Percentiles rank a stretch among this genome's conserved stretches.
Conservation (phyloP, 805 yeast species). For the Kodamaea leandrae region DNA sequence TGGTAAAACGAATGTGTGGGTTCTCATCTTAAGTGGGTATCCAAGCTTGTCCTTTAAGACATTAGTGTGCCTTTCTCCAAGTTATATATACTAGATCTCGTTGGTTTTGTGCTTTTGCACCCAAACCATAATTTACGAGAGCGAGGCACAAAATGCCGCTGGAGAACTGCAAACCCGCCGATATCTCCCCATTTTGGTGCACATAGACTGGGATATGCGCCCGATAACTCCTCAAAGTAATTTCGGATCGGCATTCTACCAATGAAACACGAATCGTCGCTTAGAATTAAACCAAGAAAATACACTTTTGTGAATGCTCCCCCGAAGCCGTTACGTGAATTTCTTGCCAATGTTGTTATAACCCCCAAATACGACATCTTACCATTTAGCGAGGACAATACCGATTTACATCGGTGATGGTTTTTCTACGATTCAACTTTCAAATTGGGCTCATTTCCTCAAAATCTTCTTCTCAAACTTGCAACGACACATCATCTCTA, state of each 20-base stretch:
- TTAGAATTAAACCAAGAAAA: neutral
- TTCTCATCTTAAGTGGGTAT: slow-evolving; percentile 1
- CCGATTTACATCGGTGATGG: no score
- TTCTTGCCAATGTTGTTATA: neutral
- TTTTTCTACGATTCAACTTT: no score
- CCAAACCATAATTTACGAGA: neutral
- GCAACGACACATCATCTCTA: no score
- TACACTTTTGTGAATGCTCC: neutral
- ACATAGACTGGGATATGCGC: neutral
- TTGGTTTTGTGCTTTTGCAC: neutral
- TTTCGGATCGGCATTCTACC: neutral
- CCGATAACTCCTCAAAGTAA: neutral
- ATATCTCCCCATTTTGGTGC: neutral
- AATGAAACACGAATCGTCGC: neutral
- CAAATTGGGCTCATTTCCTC: no score
- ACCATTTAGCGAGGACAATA: no score
- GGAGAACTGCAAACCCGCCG: neutral
- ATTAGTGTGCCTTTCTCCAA: no score
- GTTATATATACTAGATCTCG: neutral
- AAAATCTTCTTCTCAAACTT: no score
- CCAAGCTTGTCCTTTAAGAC: neutral
- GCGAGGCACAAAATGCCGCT: neutral
- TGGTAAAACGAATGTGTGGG: slow-evolving; percentile 1
- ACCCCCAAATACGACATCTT: no score
- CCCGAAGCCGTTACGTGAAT: neutral